phyloP scores from a whole-genome alignment of 371 early-diverging fungal genomes.

The Mucor lusitanicus region DNA sequence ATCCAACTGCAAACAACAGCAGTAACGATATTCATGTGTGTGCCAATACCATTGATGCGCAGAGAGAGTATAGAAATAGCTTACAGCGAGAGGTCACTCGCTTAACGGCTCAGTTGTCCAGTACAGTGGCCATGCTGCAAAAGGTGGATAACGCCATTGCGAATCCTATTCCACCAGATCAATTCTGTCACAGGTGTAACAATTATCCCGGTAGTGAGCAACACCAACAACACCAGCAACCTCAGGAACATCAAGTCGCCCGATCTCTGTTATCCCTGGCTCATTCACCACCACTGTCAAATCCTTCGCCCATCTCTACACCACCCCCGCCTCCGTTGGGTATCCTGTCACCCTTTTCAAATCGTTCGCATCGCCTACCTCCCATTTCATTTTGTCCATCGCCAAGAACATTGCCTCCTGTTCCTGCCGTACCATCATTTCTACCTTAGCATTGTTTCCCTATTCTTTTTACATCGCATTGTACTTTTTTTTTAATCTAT shows the following conservation, averaged over 20 bases:
- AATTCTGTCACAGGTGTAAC: conserved; percentile 17
- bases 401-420: conserved; percentile 12
- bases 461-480: neutral
- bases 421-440: conserved; percentile 16
- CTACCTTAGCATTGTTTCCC: conserved; percentile 10
- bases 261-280: conserved; percentile 21
- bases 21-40: conserved; percentile 21
- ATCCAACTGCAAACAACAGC: neutral
- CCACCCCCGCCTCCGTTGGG: neutral
- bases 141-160: conserved; percentile 53
- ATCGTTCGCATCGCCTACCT: conserved; percentile 16
- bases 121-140: conserved; percentile 53
- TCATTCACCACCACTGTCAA: conserved; percentile 9
- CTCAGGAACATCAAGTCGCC: conserved; percentile 26
- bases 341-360: neutral
- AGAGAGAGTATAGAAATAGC: conserved; percentile 53
- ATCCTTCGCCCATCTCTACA: conserved; percentile 1
- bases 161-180: conserved; percentile 13
- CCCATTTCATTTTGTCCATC: conserved; percentile 18
- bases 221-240: neutral
- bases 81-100: conserved; percentile 60
- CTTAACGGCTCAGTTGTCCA: conserved; percentile 49
- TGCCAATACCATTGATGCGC: conserved; percentile 39
- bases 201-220: neutral
- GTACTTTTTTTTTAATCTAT: neutral